A percentile compares a stretch with the other conserved stretches of the same genome.
Evolutionary conservation across 495 filamentous ascomycete genomes (phyloP).

Genomic region (Hypoxylon cercidicola): DNA sequence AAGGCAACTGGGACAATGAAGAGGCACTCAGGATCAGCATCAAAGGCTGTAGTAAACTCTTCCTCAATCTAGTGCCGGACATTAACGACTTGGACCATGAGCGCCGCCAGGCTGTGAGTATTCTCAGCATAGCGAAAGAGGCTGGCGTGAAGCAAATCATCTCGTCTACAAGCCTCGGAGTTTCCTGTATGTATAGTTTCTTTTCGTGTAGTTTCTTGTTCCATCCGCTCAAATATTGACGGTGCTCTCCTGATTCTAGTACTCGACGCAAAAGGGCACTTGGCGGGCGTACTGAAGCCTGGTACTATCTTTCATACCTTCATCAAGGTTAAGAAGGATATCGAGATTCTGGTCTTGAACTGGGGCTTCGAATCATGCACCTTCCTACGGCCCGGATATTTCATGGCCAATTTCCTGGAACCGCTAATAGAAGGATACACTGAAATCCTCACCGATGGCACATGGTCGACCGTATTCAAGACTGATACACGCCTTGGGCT

Average conservation of each 20-base stretch:
- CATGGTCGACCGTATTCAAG: slow-evolving; percentile 31
- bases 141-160: slow-evolving; percentile 50
- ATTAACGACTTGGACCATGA: slow-evolving; percentile 16
- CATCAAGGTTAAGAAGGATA: slow-evolving; percentile 45
- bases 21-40: slow-evolving; percentile 48
- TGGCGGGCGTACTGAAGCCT: no score
- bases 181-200: no score
- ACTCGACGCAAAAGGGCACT: no score
- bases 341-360: slow-evolving; percentile 52
- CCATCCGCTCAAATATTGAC: no score
- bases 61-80: slow-evolving; percentile 56
- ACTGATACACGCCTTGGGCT: slow-evolving; percentile 50
- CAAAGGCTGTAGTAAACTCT: slow-evolving; percentile 53
- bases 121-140: slow-evolving; percentile 53
- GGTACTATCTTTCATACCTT: slow-evolving; percentile 34
- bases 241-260: no score
- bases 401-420: slow-evolving; percentile 61
- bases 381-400: slow-evolving; percentile 59
- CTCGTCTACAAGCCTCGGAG: slow-evolving; percentile 52
- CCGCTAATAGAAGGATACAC: slow-evolving; percentile 53
- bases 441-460: slow-evolving; percentile 46
- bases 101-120: slow-evolving; percentile 43
- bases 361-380: slow-evolving; percentile 56
- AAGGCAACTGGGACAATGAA: slow-evolving; percentile 54
- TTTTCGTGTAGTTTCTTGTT: no score